These are phyloP conservation scores for Fusarium nanum DNA, from an alignment of 2,329 filamentous ascomycete species.

Conservation along the genomic window DNA sequence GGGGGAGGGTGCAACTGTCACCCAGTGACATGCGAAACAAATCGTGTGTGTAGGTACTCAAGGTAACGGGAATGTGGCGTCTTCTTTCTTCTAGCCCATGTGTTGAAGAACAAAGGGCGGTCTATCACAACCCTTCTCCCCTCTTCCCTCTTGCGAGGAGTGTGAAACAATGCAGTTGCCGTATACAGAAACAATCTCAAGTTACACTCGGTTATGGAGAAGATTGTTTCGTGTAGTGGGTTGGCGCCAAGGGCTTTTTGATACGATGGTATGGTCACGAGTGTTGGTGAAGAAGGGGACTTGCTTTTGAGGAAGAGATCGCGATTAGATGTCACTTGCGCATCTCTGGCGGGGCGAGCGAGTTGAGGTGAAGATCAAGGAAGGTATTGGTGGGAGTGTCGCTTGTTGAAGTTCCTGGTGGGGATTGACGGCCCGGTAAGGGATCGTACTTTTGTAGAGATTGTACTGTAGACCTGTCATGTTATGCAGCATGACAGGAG, in stretches of 20 bases:
- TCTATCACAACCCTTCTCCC: not conserved
- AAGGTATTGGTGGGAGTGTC: not conserved
- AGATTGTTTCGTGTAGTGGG: not conserved
- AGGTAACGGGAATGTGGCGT: conserved; percentile 30
- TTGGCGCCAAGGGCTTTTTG: conserved; percentile 16
- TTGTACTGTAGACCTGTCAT: not conserved
- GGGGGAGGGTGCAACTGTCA: conserved; percentile 11
- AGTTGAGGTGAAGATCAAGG: not conserved
- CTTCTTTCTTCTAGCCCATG: conserved; percentile 15
- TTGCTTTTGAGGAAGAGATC: not conserved
- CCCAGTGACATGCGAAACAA: conserved; percentile 8
- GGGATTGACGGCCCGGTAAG: not conserved
- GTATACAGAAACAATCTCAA: not conserved
- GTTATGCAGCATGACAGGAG: not conserved
- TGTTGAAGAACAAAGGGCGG: conserved; percentile 9
- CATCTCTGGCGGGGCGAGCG: not conserved
- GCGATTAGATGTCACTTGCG: not conserved
- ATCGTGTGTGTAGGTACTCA: conserved; percentile 1
- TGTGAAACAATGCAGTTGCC: not conserved
- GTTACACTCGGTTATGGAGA: conserved; percentile 9
- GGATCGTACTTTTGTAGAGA: not conserved
- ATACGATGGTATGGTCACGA: conserved; percentile 20
- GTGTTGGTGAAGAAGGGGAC: not conserved
- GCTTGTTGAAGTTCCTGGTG: not conserved
- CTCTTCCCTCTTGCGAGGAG: not conserved